phyloP scores from a whole-genome alignment of 2,329 filamentous ascomycete genomes.

The Dactylellina parvicollis region DNA sequence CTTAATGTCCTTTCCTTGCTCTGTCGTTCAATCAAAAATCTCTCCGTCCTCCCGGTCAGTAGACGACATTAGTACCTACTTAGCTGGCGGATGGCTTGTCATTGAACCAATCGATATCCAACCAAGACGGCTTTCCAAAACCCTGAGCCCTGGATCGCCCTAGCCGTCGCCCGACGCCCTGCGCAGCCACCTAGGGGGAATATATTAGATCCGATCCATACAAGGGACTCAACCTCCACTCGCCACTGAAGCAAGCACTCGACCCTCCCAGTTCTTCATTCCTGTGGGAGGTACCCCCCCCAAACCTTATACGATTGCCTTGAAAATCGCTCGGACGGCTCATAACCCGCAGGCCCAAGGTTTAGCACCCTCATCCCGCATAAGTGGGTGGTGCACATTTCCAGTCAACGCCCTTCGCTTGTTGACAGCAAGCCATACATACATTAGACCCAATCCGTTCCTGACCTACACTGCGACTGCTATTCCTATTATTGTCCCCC shows the following conservation, averaged over 20 bases:
- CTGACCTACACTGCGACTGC: conserved; percentile 47
- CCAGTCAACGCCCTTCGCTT: conserved; percentile 51
- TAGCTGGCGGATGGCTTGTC: not conserved
- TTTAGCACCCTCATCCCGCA: conserved; percentile 52
- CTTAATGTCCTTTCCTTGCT: not conserved
- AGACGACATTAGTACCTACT: conserved; percentile 3
- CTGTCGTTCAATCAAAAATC: conserved; percentile 8
- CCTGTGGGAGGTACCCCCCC: conserved; percentile 47
- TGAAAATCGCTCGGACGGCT: conserved; percentile 55
- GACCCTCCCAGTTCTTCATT: conserved; percentile 28
- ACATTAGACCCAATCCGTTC: conserved; percentile 48
- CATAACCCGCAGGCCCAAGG: conserved; percentile 46
- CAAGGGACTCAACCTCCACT: conserved; percentile 37
- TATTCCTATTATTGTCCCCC: conserved; percentile 54
- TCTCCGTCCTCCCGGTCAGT: not conserved
- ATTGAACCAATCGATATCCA: not conserved
- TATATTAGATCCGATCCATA: conserved; percentile 54
- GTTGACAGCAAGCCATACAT: conserved; percentile 54
- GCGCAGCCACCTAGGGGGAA: conserved; percentile 46
- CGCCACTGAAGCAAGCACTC: conserved; percentile 41
- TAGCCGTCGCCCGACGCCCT: conserved; percentile 24
- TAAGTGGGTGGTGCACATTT: conserved; percentile 33
- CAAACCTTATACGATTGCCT: conserved; percentile 46
- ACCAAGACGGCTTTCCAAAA: conserved; percentile 9
- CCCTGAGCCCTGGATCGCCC: conserved; percentile 35